These are phyloP conservation scores for Microdochium trichocladiopsis DNA, from an alignment of 2,329 filamentous ascomycete species.

Conservation along the genomic window DNA sequence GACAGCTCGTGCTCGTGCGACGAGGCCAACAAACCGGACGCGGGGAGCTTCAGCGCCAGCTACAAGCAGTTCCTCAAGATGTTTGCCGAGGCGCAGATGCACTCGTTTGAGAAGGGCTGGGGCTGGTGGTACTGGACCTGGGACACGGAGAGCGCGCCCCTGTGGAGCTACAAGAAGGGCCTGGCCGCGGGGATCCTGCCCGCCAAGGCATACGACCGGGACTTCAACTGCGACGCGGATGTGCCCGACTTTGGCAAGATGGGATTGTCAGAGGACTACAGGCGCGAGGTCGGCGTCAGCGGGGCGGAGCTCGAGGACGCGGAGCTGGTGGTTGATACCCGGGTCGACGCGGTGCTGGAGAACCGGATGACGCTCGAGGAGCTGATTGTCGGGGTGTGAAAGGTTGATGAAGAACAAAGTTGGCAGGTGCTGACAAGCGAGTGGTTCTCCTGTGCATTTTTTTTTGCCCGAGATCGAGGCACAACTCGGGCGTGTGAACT, in stretches of 20 bases:
- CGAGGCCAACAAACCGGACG: constrained; percentile 63
- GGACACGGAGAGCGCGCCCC: constrained; percentile 77
- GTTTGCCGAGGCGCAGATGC: constrained; percentile 96
- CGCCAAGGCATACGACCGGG: constrained; percentile 59
- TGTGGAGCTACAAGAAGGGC: constrained; percentile 90
- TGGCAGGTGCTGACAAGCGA: no score
- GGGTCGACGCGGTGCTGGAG: neutral
- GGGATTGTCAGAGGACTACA: constrained; percentile 35
- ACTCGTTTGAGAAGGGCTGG: constrained; percentile 85
- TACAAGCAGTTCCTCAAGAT: constrained; percentile 85
- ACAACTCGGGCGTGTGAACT: no score
- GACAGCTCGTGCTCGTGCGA: constrained; percentile 64
- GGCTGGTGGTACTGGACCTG: constrained; percentile 99
- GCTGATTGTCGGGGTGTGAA: neutral
- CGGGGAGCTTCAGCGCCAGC: constrained; percentile 54
- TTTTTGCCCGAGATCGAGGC: no score
- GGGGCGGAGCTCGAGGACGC: neutral
- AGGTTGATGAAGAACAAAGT: no score
- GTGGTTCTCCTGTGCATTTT: no score
- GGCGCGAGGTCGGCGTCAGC: neutral
- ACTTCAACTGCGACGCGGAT: constrained; percentile 60
- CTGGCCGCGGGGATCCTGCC: constrained; percentile 75
- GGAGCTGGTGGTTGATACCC: neutral
- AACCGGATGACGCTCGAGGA: neutral
- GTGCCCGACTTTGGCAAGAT: constrained; percentile 44